Percentiles rank a stretch among this genome's conserved stretches.
Conservation (phyloP, 441 rosid genomes). For the Brassica balearica region DNA sequence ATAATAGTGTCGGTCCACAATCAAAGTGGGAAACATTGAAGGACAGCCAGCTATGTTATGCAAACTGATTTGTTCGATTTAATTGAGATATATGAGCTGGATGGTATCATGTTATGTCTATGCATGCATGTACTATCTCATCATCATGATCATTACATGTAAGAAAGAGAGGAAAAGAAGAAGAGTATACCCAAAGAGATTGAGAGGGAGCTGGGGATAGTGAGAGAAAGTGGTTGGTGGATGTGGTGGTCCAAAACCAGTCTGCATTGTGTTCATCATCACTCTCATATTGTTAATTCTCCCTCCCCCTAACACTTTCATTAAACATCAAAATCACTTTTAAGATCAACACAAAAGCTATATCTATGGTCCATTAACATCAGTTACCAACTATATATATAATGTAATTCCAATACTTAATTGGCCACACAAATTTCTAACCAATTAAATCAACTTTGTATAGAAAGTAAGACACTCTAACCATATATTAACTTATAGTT, state of each 20-base stretch:
- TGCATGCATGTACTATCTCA: constrained; percentile 29
- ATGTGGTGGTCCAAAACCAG: constrained; percentile 66
- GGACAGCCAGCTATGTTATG: constrained; percentile 44
- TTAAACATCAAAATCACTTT: constrained; percentile 15
- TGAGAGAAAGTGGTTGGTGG: constrained; percentile 86
- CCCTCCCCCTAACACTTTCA: constrained; percentile 47
- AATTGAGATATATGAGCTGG: constrained; percentile 31
- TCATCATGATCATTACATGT: constrained; percentile 26
- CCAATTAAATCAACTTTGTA: not conserved
- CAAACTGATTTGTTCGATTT: constrained; percentile 22
- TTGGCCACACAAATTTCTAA: not conserved
- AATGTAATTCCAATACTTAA: constrained; percentile 14
- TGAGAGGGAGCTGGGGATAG: constrained; percentile 84
- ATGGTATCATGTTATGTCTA: constrained; percentile 37
- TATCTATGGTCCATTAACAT: constrained; percentile 18
- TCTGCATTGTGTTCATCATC: constrained; percentile 67
- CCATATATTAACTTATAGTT: not conserved
- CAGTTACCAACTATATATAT: constrained; percentile 27
- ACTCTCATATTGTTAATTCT: constrained; percentile 64
- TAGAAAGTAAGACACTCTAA: not conserved
- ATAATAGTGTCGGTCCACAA: constrained; percentile 42
- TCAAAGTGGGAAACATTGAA: constrained; percentile 29
- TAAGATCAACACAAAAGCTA: constrained; percentile 20
- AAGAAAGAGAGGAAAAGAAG: not conserved
- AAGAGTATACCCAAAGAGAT: constrained; percentile 65